phyloP scores from a whole-genome alignment of 2,329 filamentous ascomycete species.

The Pseudogymnoascus verrucosus region DNA sequence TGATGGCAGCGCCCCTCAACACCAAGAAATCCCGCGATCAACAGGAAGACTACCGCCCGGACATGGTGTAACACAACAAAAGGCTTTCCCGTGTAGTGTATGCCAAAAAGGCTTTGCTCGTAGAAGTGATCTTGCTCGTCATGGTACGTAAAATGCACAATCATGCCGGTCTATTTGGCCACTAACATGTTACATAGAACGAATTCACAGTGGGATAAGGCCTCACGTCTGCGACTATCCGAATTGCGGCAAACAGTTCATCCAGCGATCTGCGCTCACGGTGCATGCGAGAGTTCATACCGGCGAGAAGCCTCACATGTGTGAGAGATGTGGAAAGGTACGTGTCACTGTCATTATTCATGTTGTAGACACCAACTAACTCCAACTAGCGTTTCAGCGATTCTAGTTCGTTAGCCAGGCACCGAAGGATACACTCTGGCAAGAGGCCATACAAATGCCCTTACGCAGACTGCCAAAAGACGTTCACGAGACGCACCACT shows the following conservation, averaged over 20 bases:
- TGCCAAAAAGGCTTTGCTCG: slow-evolving; percentile 89
- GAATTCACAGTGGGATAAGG: slow-evolving; percentile 85
- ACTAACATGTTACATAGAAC: slow-evolving; percentile 49
- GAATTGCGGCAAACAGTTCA: slow-evolving; percentile 90
- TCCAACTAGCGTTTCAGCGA: slow-evolving; percentile 78
- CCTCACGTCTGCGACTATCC: slow-evolving; percentile 89
- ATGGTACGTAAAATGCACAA: slow-evolving; percentile 56
- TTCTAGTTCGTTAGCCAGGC: slow-evolving; percentile 85
- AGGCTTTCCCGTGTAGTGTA: slow-evolving; percentile 82
- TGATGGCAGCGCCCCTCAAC: slow-evolving; percentile 24
- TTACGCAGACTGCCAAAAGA: slow-evolving; percentile 96
- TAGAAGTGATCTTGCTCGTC: slow-evolving; percentile 85
- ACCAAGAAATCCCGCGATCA: slow-evolving; percentile 19
- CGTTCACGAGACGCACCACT: slow-evolving; percentile 91
- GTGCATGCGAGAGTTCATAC: slow-evolving; percentile 95
- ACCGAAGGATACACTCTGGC: slow-evolving; percentile 90
- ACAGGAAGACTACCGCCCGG: slow-evolving; percentile 16
- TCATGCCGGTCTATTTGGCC: not conserved
- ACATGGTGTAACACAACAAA: slow-evolving; percentile 30
- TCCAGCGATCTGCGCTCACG: slow-evolving; percentile 89
- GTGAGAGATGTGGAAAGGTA: slow-evolving; percentile 94
- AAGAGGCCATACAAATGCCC: slow-evolving; percentile 96
- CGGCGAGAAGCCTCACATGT: slow-evolving; percentile 97
- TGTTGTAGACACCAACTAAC: slow-evolving; percentile 19
- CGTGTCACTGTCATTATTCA: slow-evolving; percentile 1